Evolutionary conservation across 441 rosid genomes (phyloP), one percentile per base, ranked within the genome.

Genomic region (Corymbia calophylla): DNA sequence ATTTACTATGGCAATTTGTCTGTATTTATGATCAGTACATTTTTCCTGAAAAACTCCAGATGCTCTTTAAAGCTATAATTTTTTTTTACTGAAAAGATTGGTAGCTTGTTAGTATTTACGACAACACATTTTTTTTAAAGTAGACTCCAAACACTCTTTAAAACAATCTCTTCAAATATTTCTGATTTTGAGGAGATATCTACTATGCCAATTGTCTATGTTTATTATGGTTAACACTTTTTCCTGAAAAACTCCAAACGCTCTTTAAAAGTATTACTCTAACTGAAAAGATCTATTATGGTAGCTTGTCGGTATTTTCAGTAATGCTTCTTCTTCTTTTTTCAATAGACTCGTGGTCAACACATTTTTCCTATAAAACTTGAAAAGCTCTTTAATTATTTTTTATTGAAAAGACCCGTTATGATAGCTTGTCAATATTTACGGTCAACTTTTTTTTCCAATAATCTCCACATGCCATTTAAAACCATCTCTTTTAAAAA

Each of bases 111-210:
- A 1, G 48, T 70, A 70, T 32, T 19, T 18, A 19, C 14, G 3
- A 2, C 4, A 70, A 19, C 6, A 10, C 48, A 5, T 70, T 70
- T 19, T 35, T 32, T 35, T 5, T 2, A 2, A 5, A 0, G n/a
- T 70, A 6, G 82, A 39, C 3, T 21, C 1, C 29, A 21, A 73
- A 47, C 2, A 16, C 29, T 47, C 8, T 21, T 73, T 21, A 39
- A 73, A 73, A 39, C 2, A 23, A 39, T 39, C 2, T 73, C 62
- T 56, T 55, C 4, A 56, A 1, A 9, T 55, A 18, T 56, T 3
- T 21, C 4, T 55, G 32, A 17, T 35, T 35, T 73, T 5, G 49
- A 13, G 1, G 47, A 11, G 12, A 12, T 23, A 25, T 25, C 5
- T 25, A 58, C 25, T 56, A 23, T 9, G 29, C 6, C 62, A 4